Conservation (phyloP, 2,329 filamentous ascomycete species). For the Fusarium devonianum region DNA sequence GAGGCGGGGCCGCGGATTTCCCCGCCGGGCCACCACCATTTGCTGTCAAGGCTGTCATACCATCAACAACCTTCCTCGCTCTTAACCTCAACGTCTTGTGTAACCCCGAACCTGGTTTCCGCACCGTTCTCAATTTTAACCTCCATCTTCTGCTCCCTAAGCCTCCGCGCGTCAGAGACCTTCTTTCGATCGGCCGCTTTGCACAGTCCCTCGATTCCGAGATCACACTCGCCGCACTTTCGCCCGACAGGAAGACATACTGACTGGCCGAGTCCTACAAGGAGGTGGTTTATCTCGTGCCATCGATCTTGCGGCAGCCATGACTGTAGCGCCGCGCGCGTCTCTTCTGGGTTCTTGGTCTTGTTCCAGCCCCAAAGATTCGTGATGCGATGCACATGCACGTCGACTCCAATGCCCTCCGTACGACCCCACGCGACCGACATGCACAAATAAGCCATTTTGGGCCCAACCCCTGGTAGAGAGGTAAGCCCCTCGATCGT, state of each 20-base stretch:
- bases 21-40: slow-evolving; percentile 15
- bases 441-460: slow-evolving; percentile 93
- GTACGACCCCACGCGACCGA: slow-evolving; percentile 71
- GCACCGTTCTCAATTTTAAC: slow-evolving; percentile 35
- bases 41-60: slow-evolving; percentile 19
- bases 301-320: slow-evolving; percentile 88
- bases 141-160: slow-evolving; percentile 42
- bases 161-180: slow-evolving; percentile 63
- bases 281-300: slow-evolving; percentile 90
- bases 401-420: slow-evolving; percentile 88
- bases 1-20: slow-evolving; percentile 32
- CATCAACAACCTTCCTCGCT: slow-evolving; percentile 42
- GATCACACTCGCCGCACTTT: slow-evolving; percentile 84
- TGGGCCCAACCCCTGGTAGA: slow-evolving; percentile 88
- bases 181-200: slow-evolving; percentile 72
- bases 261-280: slow-evolving; percentile 88
- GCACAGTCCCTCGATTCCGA: slow-evolving; percentile 80
- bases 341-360: slow-evolving; percentile 83
- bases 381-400: slow-evolving; percentile 93
- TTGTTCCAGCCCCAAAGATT: slow-evolving; percentile 94
- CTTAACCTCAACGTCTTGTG: slow-evolving; percentile 34
- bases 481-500: slow-evolving; percentile 77
- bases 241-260: slow-evolving; percentile 82
- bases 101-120: slow-evolving; percentile 36
- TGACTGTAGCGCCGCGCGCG: slow-evolving; percentile 73